These are phyloP conservation scores for Aspergillus taichungensis DNA, from an alignment of 495 filamentous ascomycete genomes.

Conservation along the genomic window DNA sequence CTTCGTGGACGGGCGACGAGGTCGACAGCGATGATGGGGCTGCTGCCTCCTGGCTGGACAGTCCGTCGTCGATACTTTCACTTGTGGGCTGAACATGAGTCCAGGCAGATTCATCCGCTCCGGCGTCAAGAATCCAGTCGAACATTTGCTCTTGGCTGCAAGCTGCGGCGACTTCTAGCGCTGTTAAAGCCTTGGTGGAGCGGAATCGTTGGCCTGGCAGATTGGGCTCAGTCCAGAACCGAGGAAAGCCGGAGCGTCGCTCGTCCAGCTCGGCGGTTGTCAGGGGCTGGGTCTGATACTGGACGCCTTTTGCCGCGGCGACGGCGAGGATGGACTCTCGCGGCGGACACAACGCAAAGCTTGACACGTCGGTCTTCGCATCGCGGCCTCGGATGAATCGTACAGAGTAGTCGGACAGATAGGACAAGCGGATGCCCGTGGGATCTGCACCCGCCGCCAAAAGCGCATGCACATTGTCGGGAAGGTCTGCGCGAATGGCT, in stretches of 20 bases:
- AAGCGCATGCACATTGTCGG: constrained; percentile 4
- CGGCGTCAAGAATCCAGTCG: constrained; percentile 2
- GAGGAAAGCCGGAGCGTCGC: constrained; percentile 6
- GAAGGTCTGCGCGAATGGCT: constrained; percentile 3
- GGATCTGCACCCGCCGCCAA: constrained; percentile 2
- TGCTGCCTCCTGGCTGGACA: background rate
- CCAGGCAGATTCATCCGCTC: constrained; percentile 10
- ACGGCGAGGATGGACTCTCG: background rate
- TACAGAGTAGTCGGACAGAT: constrained; percentile 5
- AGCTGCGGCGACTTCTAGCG: constrained; percentile 8
- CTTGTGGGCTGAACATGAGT: no score
- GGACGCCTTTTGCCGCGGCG: constrained; percentile 1
- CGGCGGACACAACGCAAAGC: background rate
- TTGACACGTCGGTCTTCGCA: constrained; percentile 2
- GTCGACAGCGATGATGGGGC: constrained; percentile 3
- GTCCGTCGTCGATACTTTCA: background rate
- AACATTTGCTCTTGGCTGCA: background rate
- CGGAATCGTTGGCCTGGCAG: constrained; percentile 4
- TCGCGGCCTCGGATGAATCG: constrained; percentile 7
- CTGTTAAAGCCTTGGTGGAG: constrained; percentile 2
- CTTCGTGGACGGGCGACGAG: constrained; percentile 7
- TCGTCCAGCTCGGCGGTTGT: constrained; percentile 9
- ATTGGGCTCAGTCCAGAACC: constrained; percentile 14
- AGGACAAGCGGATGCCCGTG: background rate
- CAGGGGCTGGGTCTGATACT: background rate